A percentile compares a stretch with the other conserved stretches of the same genome.
Evolutionary conservation across 805 yeast genomes (phyloP).

Genomic region (Lachancea fermentati): DNA sequence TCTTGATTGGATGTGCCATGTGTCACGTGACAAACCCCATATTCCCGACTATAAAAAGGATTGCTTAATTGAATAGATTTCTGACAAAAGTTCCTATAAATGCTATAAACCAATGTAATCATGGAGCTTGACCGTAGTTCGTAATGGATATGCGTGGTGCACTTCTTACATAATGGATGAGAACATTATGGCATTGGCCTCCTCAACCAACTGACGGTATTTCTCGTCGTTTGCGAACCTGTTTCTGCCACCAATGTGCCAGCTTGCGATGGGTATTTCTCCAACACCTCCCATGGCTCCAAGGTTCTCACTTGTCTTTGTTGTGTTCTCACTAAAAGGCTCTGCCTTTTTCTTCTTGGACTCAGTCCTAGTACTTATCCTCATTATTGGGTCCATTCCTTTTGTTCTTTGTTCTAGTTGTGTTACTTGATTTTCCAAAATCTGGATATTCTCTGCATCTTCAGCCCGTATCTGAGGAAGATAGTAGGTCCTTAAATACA

Average conservation of each 20-base stretch:
- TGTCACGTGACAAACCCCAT: neutral
- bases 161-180: conserved; percentile 9
- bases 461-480: conserved; percentile 12
- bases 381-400: conserved; percentile 3
- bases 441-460: conserved; percentile 2
- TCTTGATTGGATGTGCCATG: neutral
- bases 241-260: conserved; percentile 12
- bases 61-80: too few species aligned
- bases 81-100: too few species aligned
- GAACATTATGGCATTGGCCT: conserved; percentile 12
- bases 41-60: too few species aligned
- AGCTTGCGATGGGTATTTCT: conserved; percentile 11
- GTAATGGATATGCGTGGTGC: too few species aligned
- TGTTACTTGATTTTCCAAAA: conserved; percentile 4
- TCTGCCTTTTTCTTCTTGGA: neutral
- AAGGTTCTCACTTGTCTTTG: conserved; percentile 4
- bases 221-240: conserved; percentile 10
- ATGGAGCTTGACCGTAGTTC: too few species aligned
- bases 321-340: neutral
- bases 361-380: neutral
- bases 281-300: conserved; percentile 7
- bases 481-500: conserved; percentile 18
- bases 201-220: conserved; percentile 11
- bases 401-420: conserved; percentile 4
- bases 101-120: neutral